Evolutionary conservation across 495 filamentous ascomycete genomes (phyloP).

Genomic region (Hypoxylon fragiforme): DNA sequence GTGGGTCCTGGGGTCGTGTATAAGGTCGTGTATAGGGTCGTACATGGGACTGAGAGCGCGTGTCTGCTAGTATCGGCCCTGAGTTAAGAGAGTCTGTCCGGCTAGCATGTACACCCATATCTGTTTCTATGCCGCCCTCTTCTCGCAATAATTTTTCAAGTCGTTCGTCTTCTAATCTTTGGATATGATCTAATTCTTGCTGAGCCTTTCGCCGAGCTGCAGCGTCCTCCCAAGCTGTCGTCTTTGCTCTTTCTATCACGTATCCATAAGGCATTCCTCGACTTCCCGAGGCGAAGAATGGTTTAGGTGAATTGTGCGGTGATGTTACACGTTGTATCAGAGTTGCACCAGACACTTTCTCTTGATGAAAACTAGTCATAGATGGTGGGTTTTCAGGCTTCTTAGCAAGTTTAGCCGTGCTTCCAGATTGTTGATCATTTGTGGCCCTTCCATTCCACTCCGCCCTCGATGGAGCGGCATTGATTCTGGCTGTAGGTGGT

Average conservation of each 20-base stretch:
- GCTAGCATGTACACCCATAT: background rate
- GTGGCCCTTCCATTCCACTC: background rate
- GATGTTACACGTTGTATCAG: background rate
- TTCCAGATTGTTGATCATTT: background rate
- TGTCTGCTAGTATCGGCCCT: background rate
- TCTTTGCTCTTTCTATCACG: conserved; percentile 23
- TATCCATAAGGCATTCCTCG: conserved; percentile 22
- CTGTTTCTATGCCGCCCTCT: background rate
- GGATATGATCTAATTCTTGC: conserved; percentile 14
- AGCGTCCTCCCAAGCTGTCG: conserved; percentile 22
- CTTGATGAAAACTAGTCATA: background rate
- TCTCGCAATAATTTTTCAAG: conserved; percentile 1
- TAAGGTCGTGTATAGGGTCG: too few species aligned
- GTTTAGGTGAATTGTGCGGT: conserved; percentile 19
- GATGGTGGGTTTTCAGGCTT: background rate
- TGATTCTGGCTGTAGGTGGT: background rate
- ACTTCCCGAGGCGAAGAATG: conserved; percentile 21
- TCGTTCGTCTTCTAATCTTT: conserved; percentile 19
- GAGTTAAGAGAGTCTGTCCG: background rate
- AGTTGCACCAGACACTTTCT: background rate
- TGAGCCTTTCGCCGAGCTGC: conserved; percentile 15
- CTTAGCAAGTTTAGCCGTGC: background rate
- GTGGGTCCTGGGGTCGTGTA: conserved; percentile 6
- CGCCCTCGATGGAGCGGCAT: background rate
- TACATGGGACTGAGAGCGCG: too few species aligned